Evolutionary conservation across 169 alveolate species (phyloP).

Genomic region (Plasmodium knowlesi): DNA sequence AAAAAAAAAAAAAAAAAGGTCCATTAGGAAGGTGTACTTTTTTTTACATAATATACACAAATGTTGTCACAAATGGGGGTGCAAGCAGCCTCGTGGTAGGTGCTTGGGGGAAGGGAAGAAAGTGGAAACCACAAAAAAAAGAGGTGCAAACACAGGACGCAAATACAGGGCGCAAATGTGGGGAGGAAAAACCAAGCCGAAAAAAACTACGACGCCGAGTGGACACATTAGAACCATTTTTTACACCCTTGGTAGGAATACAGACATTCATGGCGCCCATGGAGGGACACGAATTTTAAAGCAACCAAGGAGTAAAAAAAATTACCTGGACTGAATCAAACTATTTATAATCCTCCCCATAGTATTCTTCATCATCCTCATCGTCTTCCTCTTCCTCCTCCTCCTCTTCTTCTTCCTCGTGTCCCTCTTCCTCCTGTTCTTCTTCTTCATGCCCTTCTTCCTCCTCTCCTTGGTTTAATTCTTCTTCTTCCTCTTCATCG

Average conservation of each 20-base stretch:
- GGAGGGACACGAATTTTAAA: background rate
- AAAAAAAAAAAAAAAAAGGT: background rate
- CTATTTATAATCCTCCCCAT: slow-evolving; percentile 11
- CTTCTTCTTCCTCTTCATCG: slow-evolving; percentile 11
- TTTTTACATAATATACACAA: background rate
- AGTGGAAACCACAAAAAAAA: background rate
- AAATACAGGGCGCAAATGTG: background rate
- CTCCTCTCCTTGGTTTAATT: slow-evolving; percentile 8
- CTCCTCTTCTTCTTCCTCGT: slow-evolving; percentile 1
- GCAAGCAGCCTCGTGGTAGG: background rate
- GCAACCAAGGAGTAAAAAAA: background rate
- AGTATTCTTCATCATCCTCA: slow-evolving; percentile 11
- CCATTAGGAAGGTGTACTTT: background rate
- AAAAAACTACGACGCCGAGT: background rate
- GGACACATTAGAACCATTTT: background rate
- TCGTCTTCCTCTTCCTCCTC: slow-evolving; percentile 5
- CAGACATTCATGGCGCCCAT: background rate
- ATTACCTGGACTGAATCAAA: background rate
- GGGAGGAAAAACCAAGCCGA: no score
- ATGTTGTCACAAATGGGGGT: background rate
- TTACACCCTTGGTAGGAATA: background rate
- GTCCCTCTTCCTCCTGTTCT: background rate
- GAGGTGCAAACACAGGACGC: background rate
- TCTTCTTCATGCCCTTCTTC: background rate
- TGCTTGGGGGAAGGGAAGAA: background rate